These are phyloP conservation scores for Brassica juncea DNA, from an alignment of 345 rosid genomes.

Conservation along the genomic window DNA sequence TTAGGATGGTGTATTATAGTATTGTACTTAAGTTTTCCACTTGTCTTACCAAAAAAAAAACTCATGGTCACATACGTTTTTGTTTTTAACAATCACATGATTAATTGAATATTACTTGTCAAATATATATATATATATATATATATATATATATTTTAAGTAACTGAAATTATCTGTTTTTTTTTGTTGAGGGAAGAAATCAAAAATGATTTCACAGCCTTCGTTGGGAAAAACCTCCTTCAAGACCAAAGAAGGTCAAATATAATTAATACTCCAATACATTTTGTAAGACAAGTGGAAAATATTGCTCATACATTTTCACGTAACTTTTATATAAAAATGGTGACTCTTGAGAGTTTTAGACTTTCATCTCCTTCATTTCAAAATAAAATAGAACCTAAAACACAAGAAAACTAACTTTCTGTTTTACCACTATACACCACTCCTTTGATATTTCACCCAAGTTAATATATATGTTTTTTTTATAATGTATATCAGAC, in stretches of 20 bases:
- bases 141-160: too few species aligned
- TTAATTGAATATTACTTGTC: background rate
- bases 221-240: too few species aligned
- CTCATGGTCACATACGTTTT: background rate
- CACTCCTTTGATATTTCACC: background rate
- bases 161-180: too few species aligned
- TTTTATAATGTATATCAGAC: background rate
- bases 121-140: too few species aligned
- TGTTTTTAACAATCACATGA: background rate
- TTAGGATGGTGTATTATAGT: background rate
- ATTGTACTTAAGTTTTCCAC: background rate
- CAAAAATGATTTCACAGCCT: too few species aligned
- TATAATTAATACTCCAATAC: too few species aligned
- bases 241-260: too few species aligned
- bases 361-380: background rate
- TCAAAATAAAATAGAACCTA: background rate
- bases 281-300: too few species aligned
- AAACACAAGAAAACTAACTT: background rate
- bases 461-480: too few species aligned
- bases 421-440: background rate
- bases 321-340: constrained; percentile 3
- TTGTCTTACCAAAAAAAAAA: constrained; percentile 1
- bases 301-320: constrained; percentile 19
- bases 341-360: background rate
- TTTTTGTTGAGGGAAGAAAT: too few species aligned